Evolutionary conservation across 192 early-diverging fungal genomes (phyloP), one percentile per base, ranked within the genome.

Genomic region (Entomortierella chlamydospora): DNA sequence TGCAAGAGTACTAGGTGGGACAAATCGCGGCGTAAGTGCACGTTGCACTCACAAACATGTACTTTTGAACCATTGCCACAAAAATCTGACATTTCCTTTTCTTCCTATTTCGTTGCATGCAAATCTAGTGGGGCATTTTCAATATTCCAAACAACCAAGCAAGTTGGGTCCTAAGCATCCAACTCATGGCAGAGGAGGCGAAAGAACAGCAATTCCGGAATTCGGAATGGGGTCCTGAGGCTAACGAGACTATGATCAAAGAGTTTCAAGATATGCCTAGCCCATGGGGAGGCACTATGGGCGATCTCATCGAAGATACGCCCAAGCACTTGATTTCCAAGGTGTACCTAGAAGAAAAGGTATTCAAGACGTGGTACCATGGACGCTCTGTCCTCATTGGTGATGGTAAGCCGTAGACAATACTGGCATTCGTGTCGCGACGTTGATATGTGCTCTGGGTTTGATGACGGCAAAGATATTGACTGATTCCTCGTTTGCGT

Each of bases 171-270:
- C 13, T 64, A 5, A 22, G 30, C 13, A 52, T 64, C 10, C 61
- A 64, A 20, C n/a, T 64, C 25, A 23, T 26, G 17, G 49, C 25
- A 34, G 17, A 18, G 20, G 26, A 49, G 28, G 30, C 47, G 7
- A 29, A 51, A 11, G 45, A 64, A 2, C 23, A 22, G 25, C 26
- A 49, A 26, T 64, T 51, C 23, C 47, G 47, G 30, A 51, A 20
- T 7, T 49, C 61, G 26, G 61, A 64, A 31, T 64, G 61, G 61
- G 47, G 61, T 6, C 61, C 61, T 5, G 61, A 64, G 47, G 43
- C 61, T 20, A 64, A 47, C 47, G 47, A 64, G 4, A 33, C 26
- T 17, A 64, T 51, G 42, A 43, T 50, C 47, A 8, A 43, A 17
- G 42, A 43, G 10, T 50, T 50, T 23, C 47, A 50, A 23, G 17